Evolutionary conservation across 139 green algal species (phyloP).

Genomic region (Closterium sp.): DNA sequence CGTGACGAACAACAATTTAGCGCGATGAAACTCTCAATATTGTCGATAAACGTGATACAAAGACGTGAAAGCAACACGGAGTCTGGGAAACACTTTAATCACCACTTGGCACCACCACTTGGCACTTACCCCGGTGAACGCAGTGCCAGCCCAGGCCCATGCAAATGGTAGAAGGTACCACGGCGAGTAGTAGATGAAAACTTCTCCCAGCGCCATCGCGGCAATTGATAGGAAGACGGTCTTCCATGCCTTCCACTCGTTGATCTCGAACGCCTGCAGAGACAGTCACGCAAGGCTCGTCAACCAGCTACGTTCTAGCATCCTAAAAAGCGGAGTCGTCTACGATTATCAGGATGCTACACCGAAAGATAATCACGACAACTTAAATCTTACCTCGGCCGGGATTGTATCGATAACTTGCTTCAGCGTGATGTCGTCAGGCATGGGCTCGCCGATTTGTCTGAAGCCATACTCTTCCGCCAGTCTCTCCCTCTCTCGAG

Average conservation of each 20-base stretch:
- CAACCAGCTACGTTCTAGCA: background rate
- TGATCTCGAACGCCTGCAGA: constrained; percentile 50
- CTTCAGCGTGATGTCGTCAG: constrained; percentile 72
- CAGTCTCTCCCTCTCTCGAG: constrained; percentile 35
- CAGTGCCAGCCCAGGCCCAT: constrained; percentile 85
- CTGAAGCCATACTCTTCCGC: constrained; percentile 74
- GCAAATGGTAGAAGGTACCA: constrained; percentile 91
- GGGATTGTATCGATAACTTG: constrained; percentile 84
- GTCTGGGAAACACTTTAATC: too few species aligned
- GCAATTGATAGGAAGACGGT: constrained; percentile 25
- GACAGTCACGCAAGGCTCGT: background rate
- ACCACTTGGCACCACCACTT: background rate
- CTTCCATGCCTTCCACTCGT: constrained; percentile 46
- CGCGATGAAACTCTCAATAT: background rate
- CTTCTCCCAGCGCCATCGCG: constrained; percentile 20
- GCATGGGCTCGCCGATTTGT: constrained; percentile 81
- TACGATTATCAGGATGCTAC: background rate
- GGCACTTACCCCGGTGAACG: constrained; percentile 74
- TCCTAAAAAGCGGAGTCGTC: background rate
- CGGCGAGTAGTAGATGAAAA: constrained; percentile 72
- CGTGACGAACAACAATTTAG: background rate
- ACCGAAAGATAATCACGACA: background rate
- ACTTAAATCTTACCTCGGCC: constrained; percentile 59
- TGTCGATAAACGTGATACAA: too few species aligned
- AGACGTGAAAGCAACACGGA: too few species aligned